Evolutionary conservation across 768 basidiomycete genomes (phyloP).

Genomic region (Austroboletus festivus): DNA sequence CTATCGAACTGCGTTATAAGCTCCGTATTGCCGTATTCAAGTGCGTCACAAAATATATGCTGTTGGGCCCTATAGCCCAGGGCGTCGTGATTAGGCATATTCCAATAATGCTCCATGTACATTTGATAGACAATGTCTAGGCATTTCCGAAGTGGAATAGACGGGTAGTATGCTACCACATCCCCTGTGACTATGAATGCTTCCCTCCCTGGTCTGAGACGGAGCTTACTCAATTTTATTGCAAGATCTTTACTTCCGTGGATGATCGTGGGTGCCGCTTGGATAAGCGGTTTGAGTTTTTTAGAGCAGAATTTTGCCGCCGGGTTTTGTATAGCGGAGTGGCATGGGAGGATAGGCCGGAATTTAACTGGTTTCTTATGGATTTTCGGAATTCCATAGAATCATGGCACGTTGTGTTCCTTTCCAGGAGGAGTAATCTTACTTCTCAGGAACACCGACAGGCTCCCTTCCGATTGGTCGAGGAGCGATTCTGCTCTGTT

Average conservation of each 20-base stretch:
- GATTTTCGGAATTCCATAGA: constrained; percentile 15
- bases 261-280: constrained; percentile 3
- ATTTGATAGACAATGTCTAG: not conserved
- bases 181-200: constrained; percentile 7
- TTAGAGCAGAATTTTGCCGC: constrained; percentile 2
- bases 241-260: constrained; percentile 8
- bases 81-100: not conserved
- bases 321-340: not conserved
- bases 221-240: constrained; percentile 12
- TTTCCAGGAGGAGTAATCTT: not conserved
- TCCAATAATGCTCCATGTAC: not conserved
- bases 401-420: not conserved
- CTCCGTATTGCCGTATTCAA: not conserved
- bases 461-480: not conserved
- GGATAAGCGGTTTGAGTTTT: constrained; percentile 9
- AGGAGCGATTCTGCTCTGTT: not conserved
- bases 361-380: constrained; percentile 11
- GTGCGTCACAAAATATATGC: not conserved
- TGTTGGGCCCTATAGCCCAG: not conserved
- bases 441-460: not conserved
- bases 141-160: not conserved
- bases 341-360: not conserved
- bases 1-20: constrained; percentile 4
- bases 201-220: fast-evolving
- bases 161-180: constrained; percentile 7